These are phyloP conservation scores for Bipolaris gigantea DNA, from an alignment of 2,329 filamentous ascomycete species.

Conservation along the genomic window DNA sequence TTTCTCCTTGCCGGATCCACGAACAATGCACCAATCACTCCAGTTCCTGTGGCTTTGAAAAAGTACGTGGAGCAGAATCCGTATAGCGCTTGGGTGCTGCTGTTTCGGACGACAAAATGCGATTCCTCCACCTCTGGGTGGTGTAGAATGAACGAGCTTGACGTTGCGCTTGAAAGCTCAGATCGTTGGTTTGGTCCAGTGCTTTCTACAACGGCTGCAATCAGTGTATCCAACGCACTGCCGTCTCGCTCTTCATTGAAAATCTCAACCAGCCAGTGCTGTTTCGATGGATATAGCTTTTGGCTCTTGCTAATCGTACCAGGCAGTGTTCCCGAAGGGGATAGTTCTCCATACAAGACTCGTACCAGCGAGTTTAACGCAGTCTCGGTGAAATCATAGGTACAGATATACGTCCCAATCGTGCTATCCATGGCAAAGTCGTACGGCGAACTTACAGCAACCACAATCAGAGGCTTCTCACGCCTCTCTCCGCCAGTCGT, in stretches of 20 bases:
- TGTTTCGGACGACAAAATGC: conserved; percentile 92
- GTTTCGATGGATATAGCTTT: conserved; percentile 83
- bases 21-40: conserved; percentile 82
- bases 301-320: conserved; percentile 84
- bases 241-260: conserved; percentile 81
- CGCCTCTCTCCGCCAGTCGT: conserved; percentile 69
- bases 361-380: conserved; percentile 83
- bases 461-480: conserved; percentile 84
- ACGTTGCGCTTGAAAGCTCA: conserved; percentile 68
- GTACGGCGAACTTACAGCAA: conserved; percentile 92
- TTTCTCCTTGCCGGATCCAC: conserved; percentile 86
- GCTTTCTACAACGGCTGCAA: conserved; percentile 68
- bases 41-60: conserved; percentile 67
- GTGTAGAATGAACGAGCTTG: conserved; percentile 74
- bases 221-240: conserved; percentile 71
- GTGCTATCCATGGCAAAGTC: conserved; percentile 92
- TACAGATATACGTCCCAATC: conserved; percentile 91
- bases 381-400: conserved; percentile 93
- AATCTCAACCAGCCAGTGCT: conserved; percentile 91
- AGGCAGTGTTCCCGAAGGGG: conserved; percentile 59
- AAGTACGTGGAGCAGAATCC: conserved; percentile 91
- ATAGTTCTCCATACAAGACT: conserved; percentile 76
- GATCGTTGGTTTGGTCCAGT: conserved; percentile 68
- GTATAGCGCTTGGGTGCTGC: conserved; percentile 86
- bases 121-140: conserved; percentile 73